A percentile compares a stretch with the other conserved stretches of the same genome.
Conservation (phyloP, 2,329 filamentous ascomycete species). For the Fusarium gaditjirri region DNA sequence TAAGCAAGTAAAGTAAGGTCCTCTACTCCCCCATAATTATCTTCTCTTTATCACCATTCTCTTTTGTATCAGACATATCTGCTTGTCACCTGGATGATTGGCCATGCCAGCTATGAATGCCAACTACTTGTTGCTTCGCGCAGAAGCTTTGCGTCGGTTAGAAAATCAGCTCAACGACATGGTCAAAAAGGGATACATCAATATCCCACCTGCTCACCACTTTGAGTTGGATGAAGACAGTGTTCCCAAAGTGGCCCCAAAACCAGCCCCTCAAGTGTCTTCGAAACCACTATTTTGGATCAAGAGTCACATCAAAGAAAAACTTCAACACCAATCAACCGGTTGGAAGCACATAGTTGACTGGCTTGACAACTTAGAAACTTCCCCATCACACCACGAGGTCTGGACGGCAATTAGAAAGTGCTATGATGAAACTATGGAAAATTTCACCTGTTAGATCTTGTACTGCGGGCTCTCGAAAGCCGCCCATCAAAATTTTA, state of each 20-base stretch:
- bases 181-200: not conserved
- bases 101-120: not conserved
- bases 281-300: not conserved
- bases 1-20: no score
- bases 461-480: not conserved
- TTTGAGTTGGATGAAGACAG: not conserved
- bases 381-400: not conserved
- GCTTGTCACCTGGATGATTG: not conserved
- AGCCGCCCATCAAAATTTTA: fast-evolving
- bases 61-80: not conserved
- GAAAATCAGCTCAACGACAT: not conserved
- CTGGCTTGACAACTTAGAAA: not conserved
- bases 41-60: no score
- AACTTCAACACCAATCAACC: not conserved
- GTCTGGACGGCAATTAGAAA: not conserved
- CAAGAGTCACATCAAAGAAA: not conserved
- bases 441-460: not conserved
- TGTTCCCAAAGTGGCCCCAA: not conserved
- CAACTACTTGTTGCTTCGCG: not conserved
- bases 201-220: not conserved
- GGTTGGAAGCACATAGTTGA: not conserved
- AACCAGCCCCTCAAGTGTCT: not conserved
- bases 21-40: not conserved
- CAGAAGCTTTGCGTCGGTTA: not conserved
- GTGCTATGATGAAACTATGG: not conserved